These are phyloP conservation scores for Hypoxylon intermedium DNA, from an alignment of 495 filamentous ascomycete species.

Conservation along the genomic window DNA sequence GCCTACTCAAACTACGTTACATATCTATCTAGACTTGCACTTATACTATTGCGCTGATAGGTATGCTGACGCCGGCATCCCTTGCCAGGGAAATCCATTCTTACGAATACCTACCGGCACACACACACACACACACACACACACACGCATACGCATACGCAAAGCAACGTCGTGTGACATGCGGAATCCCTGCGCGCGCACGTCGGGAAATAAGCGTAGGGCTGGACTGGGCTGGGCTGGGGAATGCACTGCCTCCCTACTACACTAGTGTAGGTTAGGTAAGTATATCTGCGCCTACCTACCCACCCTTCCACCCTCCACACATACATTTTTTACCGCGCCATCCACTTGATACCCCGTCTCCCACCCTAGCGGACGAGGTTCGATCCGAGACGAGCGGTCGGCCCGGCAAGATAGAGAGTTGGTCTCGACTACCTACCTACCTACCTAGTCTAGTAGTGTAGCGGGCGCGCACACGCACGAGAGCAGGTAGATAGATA, in stretches of 20 bases:
- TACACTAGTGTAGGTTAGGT: too few species aligned
- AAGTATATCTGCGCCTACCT: neutral
- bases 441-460: too few species aligned
- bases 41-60: conserved; percentile 3
- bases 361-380: conserved; percentile 1
- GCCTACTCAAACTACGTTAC: neutral
- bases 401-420: neutral
- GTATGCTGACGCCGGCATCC: neutral
- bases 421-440: too few species aligned
- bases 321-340: too few species aligned
- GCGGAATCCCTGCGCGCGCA: neutral
- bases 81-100: neutral
- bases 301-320: neutral
- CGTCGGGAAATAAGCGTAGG: conserved; percentile 24
- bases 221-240: conserved; percentile 11
- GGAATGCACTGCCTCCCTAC: conserved; percentile 12
- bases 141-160: neutral
- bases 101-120: neutral
- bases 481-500: neutral
- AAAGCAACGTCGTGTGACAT: conserved; percentile 14
- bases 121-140: neutral
- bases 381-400: conserved; percentile 7
- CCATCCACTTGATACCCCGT: neutral
- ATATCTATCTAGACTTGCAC: neutral
- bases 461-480: too few species aligned